These are phyloP conservation scores for Sugiyamaella lignohabitans DNA, from an alignment of 805 yeast genomes.

Conservation along the genomic window DNA sequence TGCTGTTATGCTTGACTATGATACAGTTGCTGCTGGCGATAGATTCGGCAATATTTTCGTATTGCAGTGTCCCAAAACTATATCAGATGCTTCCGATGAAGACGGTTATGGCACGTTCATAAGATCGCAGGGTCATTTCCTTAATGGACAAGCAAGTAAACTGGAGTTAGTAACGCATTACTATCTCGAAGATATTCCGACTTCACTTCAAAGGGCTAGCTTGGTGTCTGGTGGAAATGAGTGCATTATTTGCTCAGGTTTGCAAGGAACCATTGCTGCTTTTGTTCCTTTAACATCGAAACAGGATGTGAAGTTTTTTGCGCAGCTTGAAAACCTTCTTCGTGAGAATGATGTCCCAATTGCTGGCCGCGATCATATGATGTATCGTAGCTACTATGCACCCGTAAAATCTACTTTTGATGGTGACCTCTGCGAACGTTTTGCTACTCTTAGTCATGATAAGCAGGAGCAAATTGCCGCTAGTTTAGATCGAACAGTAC, in stretches of 20 bases:
- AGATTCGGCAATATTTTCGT: slow-evolving; percentile 76
- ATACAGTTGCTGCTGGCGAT: slow-evolving; percentile 79
- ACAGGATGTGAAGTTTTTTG: slow-evolving; percentile 55
- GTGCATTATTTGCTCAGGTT: slow-evolving; percentile 60
- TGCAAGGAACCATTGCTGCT: slow-evolving; percentile 77
- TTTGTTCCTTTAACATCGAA: slow-evolving; percentile 59
- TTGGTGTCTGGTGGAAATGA: slow-evolving; percentile 61
- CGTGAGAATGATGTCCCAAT: slow-evolving; percentile 29
- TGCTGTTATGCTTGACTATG: slow-evolving; percentile 56
- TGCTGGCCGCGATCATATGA: slow-evolving; percentile 62
- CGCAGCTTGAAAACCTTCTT: slow-evolving; percentile 44
- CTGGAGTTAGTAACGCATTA: slow-evolving; percentile 50
- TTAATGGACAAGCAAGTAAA: slow-evolving; percentile 50
- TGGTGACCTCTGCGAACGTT: slow-evolving; percentile 78
- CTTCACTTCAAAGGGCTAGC: slow-evolving; percentile 48
- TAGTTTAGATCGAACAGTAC: slow-evolving; percentile 27
- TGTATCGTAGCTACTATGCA: slow-evolving; percentile 71
- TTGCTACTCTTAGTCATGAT: slow-evolving; percentile 25
- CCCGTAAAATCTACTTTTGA: slow-evolving; percentile 74
- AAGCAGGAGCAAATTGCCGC: slow-evolving; percentile 27
- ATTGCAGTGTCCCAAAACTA: slow-evolving; percentile 50
- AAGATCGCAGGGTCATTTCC: slow-evolving; percentile 27
- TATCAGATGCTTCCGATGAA: slow-evolving; percentile 44
- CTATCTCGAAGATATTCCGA: slow-evolving; percentile 64
- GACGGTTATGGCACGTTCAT: slow-evolving; percentile 42